Conservation (phyloP, 2,329 filamentous ascomycete genomes). For the Dactylellina leptospora region DNA sequence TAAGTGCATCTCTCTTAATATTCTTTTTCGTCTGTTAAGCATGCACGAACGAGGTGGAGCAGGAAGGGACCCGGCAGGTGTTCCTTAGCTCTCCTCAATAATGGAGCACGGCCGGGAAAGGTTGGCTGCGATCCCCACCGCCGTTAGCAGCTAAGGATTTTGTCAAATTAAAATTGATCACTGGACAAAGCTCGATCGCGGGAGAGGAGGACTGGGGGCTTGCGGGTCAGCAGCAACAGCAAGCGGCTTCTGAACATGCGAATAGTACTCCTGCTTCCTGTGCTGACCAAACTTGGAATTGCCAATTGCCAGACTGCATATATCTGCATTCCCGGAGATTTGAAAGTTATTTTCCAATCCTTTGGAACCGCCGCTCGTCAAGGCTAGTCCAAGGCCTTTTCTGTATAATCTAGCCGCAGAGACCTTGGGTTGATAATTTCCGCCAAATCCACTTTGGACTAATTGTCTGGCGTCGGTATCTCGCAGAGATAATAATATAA, state of each 20-base stretch:
- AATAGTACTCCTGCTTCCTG: constrained; percentile 13
- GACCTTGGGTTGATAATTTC: constrained; percentile 33
- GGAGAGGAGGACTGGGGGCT: not conserved
- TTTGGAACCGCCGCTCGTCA: constrained; percentile 35
- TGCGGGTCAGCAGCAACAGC: constrained; percentile 1
- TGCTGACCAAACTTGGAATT: not conserved
- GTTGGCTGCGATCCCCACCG: constrained; percentile 18
- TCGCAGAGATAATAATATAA: too few relatives aligned
- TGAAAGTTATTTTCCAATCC: constrained; percentile 46
- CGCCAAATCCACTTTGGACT: constrained; percentile 26
- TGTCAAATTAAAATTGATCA: constrained; percentile 34
- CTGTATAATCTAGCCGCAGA: constrained; percentile 7
- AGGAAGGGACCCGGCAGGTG: constrained; percentile 12
- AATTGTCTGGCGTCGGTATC: not conserved
- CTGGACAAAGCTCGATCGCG: constrained; percentile 13
- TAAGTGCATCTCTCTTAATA: constrained; percentile 23
- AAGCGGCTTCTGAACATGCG: constrained; percentile 4
- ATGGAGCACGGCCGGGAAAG: constrained; percentile 27
- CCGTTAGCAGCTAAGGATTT: constrained; percentile 1
- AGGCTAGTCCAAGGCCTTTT: constrained; percentile 1
- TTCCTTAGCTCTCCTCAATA: not conserved
- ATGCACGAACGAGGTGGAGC: constrained; percentile 30
- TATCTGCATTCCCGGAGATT: constrained; percentile 43
- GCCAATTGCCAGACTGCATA: not conserved
- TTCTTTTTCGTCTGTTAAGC: constrained; percentile 8